phyloP scores from a whole-genome alignment of 1,284 basidiomycete genomes.

The Vanrija pseudolonga region DNA sequence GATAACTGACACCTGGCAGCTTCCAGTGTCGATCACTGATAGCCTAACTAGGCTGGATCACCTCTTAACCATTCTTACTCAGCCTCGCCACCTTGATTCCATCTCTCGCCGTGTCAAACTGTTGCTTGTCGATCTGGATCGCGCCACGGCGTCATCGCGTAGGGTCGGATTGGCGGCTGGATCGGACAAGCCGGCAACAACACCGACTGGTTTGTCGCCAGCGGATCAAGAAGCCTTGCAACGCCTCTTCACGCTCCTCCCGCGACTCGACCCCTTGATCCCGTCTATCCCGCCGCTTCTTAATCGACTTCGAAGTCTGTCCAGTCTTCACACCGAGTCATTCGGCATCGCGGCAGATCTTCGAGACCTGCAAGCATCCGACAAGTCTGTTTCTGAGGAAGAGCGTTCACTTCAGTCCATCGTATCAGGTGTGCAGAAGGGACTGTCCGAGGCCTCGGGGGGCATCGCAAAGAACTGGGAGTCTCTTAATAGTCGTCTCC shows the following conservation, averaged over 20 bases:
- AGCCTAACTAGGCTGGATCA: slow-evolving; percentile 77
- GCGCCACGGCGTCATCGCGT: slow-evolving; percentile 59
- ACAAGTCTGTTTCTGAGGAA: slow-evolving; percentile 60
- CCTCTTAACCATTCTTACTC: slow-evolving; percentile 73
- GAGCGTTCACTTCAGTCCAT: slow-evolving; percentile 67
- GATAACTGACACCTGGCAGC: neutral
- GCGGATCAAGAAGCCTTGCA: slow-evolving; percentile 57
- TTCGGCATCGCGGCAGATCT: slow-evolving; percentile 62
- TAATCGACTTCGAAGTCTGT: slow-evolving; percentile 75
- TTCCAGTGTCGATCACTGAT: slow-evolving; percentile 52
- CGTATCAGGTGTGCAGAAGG: slow-evolving; percentile 65
- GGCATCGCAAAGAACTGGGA: slow-evolving; percentile 69
- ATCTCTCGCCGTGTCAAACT: slow-evolving; percentile 90
- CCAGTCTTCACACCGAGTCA: slow-evolving; percentile 75
- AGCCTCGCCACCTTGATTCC: slow-evolving; percentile 95
- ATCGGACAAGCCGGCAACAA: slow-evolving; percentile 20
- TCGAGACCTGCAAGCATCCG: slow-evolving; percentile 67
- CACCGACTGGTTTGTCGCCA: slow-evolving; percentile 50
- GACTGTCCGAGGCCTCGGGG: slow-evolving; percentile 64
- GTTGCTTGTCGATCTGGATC: slow-evolving; percentile 86
- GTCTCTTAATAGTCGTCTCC: slow-evolving; percentile 58
- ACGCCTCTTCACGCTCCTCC: slow-evolving; percentile 64
- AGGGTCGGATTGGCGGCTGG: slow-evolving; percentile 12
- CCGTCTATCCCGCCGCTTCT: slow-evolving; percentile 91
- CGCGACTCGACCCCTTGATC: slow-evolving; percentile 76